These are phyloP conservation scores for Rhipidocladum racemiflorum DNA, from an alignment of 176 grass and related monocot species.

Conservation along the genomic window DNA sequence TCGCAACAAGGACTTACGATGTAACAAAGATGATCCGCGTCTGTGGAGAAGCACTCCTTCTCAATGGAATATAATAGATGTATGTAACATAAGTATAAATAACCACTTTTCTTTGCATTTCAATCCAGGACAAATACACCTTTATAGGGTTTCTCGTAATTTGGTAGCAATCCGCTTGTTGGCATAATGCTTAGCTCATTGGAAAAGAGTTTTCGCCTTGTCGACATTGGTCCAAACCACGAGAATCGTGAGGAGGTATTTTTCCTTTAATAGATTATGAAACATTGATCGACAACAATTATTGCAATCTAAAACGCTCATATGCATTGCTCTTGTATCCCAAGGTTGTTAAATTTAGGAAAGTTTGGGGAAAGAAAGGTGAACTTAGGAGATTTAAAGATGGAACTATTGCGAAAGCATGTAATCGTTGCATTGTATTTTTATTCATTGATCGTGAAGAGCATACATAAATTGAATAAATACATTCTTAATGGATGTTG, in stretches of 20 bases:
- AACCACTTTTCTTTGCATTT: too few relatives aligned
- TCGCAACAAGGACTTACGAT: constrained; percentile 77
- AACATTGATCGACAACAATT: not conserved
- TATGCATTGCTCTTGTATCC: constrained; percentile 34
- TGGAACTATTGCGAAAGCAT: constrained; percentile 98
- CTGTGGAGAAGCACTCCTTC: constrained; percentile 85
- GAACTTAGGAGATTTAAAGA: constrained; percentile 82
- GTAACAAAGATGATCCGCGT: constrained; percentile 81
- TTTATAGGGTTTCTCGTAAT: too few relatives aligned
- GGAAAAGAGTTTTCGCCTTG: constrained; percentile 72
- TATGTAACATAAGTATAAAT: too few relatives aligned
- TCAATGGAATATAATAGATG: too few relatives aligned
- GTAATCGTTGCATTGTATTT: constrained; percentile 43
- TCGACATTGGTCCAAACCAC: constrained; percentile 84
- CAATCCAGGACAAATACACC: too few relatives aligned
- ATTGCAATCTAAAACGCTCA: not conserved
- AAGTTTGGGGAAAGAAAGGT: constrained; percentile 92
- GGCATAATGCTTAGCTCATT: too few relatives aligned
- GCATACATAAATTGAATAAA: constrained; percentile 3
- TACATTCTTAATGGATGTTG: constrained; percentile 17
- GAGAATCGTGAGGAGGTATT: constrained; percentile 72
- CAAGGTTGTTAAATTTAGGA: constrained; percentile 73
- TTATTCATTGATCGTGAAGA: constrained; percentile 20
- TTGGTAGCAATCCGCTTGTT: too few relatives aligned
- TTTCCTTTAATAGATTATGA: constrained; percentile 16